Conservation (phyloP, 306 rosid genomes). For the Begonia loranthoides region DNA sequence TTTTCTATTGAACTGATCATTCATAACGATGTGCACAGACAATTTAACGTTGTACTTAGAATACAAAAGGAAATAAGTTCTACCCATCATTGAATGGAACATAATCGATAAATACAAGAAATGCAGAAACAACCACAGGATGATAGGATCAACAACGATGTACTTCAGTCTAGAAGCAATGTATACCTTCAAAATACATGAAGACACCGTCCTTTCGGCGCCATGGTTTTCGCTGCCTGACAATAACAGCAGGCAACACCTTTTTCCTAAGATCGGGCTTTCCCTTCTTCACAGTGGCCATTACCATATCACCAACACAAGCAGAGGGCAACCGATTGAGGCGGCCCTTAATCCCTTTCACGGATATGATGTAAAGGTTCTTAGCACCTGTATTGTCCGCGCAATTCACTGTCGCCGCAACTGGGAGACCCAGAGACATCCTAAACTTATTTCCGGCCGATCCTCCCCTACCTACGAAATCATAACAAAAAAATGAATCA, state of each 20-base stretch:
- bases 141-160: too few species aligned
- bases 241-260: constrained; percentile 87
- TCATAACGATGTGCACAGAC: too few species aligned
- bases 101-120: too few species aligned
- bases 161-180: too few species aligned
- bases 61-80: too few species aligned
- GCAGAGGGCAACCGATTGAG: constrained; percentile 84
- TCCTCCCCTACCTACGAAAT: constrained; percentile 57
- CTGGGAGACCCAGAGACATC: constrained; percentile 93
- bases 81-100: too few species aligned
- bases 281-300: constrained; percentile 94
- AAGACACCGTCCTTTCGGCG: constrained; percentile 94
- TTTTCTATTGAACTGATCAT: too few species aligned
- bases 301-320: constrained; percentile 93
- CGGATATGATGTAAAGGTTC: constrained; percentile 82
- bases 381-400: constrained; percentile 88
- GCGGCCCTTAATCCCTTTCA: constrained; percentile 84
- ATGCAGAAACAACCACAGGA: too few species aligned
- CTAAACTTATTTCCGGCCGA: constrained; percentile 87
- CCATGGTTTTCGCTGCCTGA: constrained; percentile 84
- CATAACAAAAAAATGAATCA: background rate
- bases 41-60: too few species aligned
- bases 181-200: constrained; percentile 81
- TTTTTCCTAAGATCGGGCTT: constrained; percentile 89
- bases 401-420: constrained; percentile 93